A percentile compares a stretch with the other conserved stretches of the same genome.
These are phyloP conservation scores for Sugiyamaella americana DNA, from an alignment of 805 yeast species.

Conservation along the genomic window DNA sequence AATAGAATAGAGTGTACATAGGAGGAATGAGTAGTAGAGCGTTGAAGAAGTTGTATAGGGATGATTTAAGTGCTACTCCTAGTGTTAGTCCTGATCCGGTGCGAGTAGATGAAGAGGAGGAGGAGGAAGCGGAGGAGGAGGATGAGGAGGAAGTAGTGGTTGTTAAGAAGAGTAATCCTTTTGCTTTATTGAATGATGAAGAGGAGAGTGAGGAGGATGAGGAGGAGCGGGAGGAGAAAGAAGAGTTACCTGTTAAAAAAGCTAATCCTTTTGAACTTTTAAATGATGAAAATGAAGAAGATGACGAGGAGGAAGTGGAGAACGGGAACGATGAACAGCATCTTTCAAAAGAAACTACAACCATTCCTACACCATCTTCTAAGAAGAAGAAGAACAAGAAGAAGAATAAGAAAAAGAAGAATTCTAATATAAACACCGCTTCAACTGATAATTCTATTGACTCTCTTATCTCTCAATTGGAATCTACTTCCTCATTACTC, in stretches of 20 bases:
- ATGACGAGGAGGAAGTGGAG: constrained; percentile 8
- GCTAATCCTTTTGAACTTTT: constrained; percentile 25
- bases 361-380: neutral
- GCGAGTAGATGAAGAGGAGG: neutral
- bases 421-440: constrained; percentile 17
- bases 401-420: constrained; percentile 22
- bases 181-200: neutral
- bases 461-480: constrained; percentile 12
- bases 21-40: constrained; percentile 37
- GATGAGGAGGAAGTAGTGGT: neutral
- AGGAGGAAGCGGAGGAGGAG: neutral
- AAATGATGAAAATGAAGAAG: constrained; percentile 22
- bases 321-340: neutral
- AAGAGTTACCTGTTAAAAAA: neutral
- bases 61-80: neutral
- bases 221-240: constrained; percentile 5
- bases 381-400: constrained; percentile 23
- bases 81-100: neutral
- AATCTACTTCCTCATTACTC: constrained; percentile 39
- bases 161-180: constrained; percentile 5
- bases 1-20: too few relatives aligned
- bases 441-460: too few relatives aligned
- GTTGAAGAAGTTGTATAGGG: constrained; percentile 29
- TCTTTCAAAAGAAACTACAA: neutral
- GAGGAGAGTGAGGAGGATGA: constrained; percentile 2